Evolutionary conservation across 805 yeast genomes (phyloP), one percentile per base, ranked within the genome.

Genomic region (Nakazawaea populi): DNA sequence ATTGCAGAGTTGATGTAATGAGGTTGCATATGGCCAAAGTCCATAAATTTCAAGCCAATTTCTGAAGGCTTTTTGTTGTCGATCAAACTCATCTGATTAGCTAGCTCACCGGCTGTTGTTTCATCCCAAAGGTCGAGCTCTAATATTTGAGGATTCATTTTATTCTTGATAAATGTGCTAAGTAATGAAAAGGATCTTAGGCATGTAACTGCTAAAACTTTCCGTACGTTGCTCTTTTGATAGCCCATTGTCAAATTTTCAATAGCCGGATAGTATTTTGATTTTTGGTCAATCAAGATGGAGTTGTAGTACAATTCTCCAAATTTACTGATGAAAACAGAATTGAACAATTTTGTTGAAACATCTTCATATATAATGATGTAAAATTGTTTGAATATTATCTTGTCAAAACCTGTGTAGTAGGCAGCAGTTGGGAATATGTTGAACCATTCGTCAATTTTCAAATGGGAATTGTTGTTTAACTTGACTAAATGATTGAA

Each of bases 251-350:
- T 62, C 44, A 92, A 69, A 58, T 89, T 89, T 58, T 82, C 79
- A 56, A 91, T 79, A 1, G 96, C 94, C 1, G 87, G 90, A 69
- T 77, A 88, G 63, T 82, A 92, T 47, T 85, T 74, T 1, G 96
- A 88, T 44, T 75, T 67, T 0, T 71, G 60, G 42, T 75, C 77
- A 9, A 87, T 63, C 2, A 87, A 79, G 59, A 89, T 66, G 24
- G 83, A 73, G 32, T 76, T 73, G 57, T 79, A 79, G 31, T 78
- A 73, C 4, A 85, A 72, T 38, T 80, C 75, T 0, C 97, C 98
- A 55, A 81, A 82, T 51, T 75, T 77, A 30, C 87, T 80, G 29
- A 87, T 56, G 27, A 85, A 66, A 4, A 81, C 69, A 4, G 85
- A 74, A 49, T 79, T 73, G n/a, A 82, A 67, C 48, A 72, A 73